A percentile compares a stretch with the other conserved stretches of the same genome.
Conservation (phyloP, 768 basidiomycete species). For the Cystobasidium ongulense region DNA sequence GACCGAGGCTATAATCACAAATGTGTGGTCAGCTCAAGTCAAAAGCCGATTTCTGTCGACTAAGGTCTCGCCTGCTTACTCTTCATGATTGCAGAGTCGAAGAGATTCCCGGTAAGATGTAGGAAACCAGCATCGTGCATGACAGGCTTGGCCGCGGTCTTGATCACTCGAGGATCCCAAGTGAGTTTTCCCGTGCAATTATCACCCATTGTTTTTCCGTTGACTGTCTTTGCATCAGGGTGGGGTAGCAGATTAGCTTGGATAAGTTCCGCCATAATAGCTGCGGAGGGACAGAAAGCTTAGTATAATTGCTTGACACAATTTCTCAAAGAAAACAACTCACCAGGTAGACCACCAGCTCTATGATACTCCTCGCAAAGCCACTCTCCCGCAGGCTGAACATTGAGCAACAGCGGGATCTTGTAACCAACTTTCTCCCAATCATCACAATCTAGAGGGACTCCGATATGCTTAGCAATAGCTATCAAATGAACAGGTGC, state of each 20-base stretch:
- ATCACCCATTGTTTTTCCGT: slow-evolving; percentile 71
- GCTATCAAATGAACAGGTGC: slow-evolving; percentile 49
- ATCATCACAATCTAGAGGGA: slow-evolving; percentile 69
- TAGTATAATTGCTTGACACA: no score
- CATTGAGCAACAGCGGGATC: slow-evolving; percentile 75
- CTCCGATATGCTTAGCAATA: slow-evolving; percentile 67
- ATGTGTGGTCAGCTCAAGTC: background rate
- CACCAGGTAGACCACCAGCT: slow-evolving; percentile 68
- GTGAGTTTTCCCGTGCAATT: slow-evolving; percentile 43
- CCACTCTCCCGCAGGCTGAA: slow-evolving; percentile 77
- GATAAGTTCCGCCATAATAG: slow-evolving; percentile 43
- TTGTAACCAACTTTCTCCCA: slow-evolving; percentile 71
- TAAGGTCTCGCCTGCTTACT: slow-evolving; percentile 9
- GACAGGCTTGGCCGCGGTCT: slow-evolving; percentile 42
- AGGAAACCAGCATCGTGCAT: slow-evolving; percentile 43
- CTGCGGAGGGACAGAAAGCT: background rate
- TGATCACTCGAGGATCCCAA: slow-evolving; percentile 43
- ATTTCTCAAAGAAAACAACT: background rate
- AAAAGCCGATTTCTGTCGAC: background rate
- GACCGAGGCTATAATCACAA: slow-evolving; percentile 42
- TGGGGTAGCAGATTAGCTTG: slow-evolving; percentile 61
- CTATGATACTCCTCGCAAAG: slow-evolving; percentile 84
- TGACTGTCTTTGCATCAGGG: slow-evolving; percentile 75
- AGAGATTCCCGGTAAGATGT: slow-evolving; percentile 43
- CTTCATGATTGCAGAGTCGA: slow-evolving; percentile 44